Evolutionary conservation across 345 rosid genomes (phyloP).

Genomic region (Sisymbrium irio): DNA sequence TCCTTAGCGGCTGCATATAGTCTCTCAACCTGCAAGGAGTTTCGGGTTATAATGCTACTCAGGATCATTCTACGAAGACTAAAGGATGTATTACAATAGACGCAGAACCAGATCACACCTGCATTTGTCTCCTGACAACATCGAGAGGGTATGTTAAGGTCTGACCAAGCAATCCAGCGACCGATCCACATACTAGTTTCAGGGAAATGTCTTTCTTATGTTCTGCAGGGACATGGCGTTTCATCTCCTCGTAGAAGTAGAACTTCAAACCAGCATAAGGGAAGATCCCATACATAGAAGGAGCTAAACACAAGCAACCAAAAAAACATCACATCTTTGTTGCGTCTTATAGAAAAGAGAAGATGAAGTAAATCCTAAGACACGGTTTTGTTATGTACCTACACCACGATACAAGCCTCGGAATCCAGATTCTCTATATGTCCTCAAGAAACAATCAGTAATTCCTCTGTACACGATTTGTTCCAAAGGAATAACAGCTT

Average conservation of each 20-base stretch:
- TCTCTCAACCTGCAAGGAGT: slow-evolving; percentile 59
- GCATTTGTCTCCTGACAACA: slow-evolving; percentile 98
- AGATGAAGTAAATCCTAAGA: slow-evolving; percentile 12
- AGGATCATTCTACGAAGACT: neutral
- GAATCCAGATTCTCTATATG: slow-evolving; percentile 62
- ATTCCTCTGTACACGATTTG: slow-evolving; percentile 65
- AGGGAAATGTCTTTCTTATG: slow-evolving; percentile 66
- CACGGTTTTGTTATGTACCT: slow-evolving; percentile 45
- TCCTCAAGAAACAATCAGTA: slow-evolving; percentile 75
- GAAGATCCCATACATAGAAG: slow-evolving; percentile 90
- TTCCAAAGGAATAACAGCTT: slow-evolving; percentile 39
- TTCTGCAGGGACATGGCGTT: slow-evolving; percentile 72
- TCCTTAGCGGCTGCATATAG: slow-evolving; percentile 44
- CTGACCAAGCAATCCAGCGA: slow-evolving; percentile 88
- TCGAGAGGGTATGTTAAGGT: slow-evolving; percentile 96
- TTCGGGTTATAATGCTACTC: neutral
- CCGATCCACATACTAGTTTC: slow-evolving; percentile 82
- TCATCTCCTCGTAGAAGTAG: slow-evolving; percentile 96
- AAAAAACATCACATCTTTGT: slow-evolving; percentile 13
- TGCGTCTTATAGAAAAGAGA: neutral
- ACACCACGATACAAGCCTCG: slow-evolving; percentile 93
- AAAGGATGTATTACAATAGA: neutral
- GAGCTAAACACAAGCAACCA: slow-evolving; percentile 49
- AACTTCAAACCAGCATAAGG: slow-evolving; percentile 98
- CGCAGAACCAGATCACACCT: slow-evolving; percentile 40